Percentiles rank a stretch among this genome's conserved stretches.
Conservation (phyloP, 768 basidiomycete species). For the Lentinula detonsa region DNA sequence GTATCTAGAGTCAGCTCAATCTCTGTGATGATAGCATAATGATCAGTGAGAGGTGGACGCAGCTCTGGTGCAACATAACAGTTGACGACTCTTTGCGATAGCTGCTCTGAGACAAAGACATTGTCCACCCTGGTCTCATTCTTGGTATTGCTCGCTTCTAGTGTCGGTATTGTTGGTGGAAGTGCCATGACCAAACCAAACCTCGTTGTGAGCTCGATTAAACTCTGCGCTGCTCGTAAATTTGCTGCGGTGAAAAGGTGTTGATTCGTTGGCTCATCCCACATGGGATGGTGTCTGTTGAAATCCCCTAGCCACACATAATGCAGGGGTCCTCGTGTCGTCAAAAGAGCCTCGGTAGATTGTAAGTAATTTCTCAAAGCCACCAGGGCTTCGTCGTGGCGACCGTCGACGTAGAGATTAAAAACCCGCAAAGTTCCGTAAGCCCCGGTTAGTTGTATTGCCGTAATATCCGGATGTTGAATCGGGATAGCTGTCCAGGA, state of each 20-base stretch:
- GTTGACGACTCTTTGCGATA: slow-evolving; percentile 9
- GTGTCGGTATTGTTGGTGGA: slow-evolving; percentile 19
- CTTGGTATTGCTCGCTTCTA: slow-evolving; percentile 11
- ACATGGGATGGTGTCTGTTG: no score
- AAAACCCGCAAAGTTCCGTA: background rate
- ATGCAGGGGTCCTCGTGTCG: background rate
- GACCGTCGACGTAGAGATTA: slow-evolving; percentile 11
- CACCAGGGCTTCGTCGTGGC: slow-evolving; percentile 8
- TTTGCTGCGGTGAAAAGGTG: slow-evolving; percentile 13
- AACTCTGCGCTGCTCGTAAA: background rate
- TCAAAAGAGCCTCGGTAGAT: no score
- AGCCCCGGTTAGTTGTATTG: slow-evolving; percentile 9
- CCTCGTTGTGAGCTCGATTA: slow-evolving; percentile 15
- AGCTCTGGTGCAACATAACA: slow-evolving; percentile 16
- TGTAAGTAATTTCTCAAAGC: background rate
- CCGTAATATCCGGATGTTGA: slow-evolving; percentile 14
- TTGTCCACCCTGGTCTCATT: slow-evolving; percentile 26
- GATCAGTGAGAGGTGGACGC: slow-evolving; percentile 20
- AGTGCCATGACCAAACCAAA: slow-evolving; percentile 22
- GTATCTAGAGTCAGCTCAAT: slow-evolving; percentile 12
- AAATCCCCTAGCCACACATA: no score
- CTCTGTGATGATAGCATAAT: slow-evolving; percentile 22
- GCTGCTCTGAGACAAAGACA: slow-evolving; percentile 18
- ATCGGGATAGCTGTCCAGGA: slow-evolving; percentile 15
- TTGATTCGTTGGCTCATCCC: no score